Evolutionary conservation across 345 rosid species (phyloP).

Genomic region (Heritiera littoralis): DNA sequence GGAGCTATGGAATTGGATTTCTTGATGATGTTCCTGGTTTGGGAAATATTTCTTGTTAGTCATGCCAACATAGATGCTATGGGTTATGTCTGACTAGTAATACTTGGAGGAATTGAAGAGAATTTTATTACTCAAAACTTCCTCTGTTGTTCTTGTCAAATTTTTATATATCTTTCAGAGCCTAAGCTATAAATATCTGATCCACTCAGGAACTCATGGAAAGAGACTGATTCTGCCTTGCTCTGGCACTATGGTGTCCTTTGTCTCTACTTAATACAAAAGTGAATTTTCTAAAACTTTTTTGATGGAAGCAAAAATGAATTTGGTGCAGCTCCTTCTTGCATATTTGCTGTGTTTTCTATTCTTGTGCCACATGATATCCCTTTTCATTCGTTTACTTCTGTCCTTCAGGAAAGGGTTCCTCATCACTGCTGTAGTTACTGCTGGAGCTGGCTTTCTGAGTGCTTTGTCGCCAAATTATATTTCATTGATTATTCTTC

Average conservation of each 20-base stretch:
- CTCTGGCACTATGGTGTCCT: background rate
- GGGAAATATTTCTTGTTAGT: background rate
- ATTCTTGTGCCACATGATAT: background rate
- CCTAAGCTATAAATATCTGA: background rate
- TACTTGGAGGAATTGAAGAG: background rate
- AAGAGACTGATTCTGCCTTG: background rate
- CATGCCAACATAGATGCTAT: background rate
- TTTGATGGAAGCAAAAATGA: background rate
- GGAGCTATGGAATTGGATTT: background rate
- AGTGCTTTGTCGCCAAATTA: conserved; percentile 82
- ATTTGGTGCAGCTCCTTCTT: background rate
- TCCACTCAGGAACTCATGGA: background rate
- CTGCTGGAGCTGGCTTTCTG: conserved; percentile 74
- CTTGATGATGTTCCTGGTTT: background rate
- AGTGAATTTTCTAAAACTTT: background rate
- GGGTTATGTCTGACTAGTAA: background rate
- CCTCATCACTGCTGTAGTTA: conserved; percentile 72
- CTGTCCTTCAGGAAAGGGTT: conserved; percentile 72
- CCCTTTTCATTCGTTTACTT: conserved; percentile 20
- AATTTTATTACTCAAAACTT: background rate
- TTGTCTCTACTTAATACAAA: conserved; percentile 7
- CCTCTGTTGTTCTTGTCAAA: background rate
- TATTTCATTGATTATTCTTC: conserved; percentile 48
- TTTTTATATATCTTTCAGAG: background rate
- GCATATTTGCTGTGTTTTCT: background rate